phyloP scores from a whole-genome alignment of 73 alveolate genomes.

The Durusdinium trenchii region DNA sequence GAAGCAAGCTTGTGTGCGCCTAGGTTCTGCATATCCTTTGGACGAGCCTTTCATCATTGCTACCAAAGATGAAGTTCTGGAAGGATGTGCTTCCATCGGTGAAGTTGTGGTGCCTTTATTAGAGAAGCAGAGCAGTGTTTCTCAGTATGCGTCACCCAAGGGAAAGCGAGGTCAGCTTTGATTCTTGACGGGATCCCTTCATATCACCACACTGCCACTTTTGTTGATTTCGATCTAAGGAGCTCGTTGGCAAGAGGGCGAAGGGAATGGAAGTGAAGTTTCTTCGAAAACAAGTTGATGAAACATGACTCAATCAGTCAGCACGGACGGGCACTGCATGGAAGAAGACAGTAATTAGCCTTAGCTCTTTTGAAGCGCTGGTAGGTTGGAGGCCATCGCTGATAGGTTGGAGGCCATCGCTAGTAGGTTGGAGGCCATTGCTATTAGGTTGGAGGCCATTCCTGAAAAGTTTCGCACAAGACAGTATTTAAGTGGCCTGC shows the following conservation, averaged over 20 bases:
- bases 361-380: too few species aligned
- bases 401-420: too few species aligned
- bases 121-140: too few species aligned
- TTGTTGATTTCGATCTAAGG: conserved; percentile 4
- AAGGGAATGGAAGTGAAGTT: conserved; percentile 58
- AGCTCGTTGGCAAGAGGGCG: conserved; percentile 60
- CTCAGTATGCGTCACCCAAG: not conserved
- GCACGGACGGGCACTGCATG: too few species aligned
- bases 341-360: too few species aligned
- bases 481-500: too few species aligned
- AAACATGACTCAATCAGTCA: too few species aligned
- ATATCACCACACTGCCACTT: not conserved
- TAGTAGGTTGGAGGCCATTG: too few species aligned
- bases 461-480: too few species aligned
- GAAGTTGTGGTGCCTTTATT: conserved; percentile 3
- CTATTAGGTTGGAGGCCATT: too few species aligned
- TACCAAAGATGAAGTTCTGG: conserved; percentile 11
- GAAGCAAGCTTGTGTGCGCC: too few species aligned
- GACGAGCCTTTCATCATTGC: conserved; percentile 50
- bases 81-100: not conserved
- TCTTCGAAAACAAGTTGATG: conserved; percentile 22
- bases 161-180: not conserved
- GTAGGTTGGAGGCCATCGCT: too few species aligned
- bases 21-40: conserved; percentile 50
- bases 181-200: not conserved